Base-by-base conservation (phyloP, 345 rosid genomes). In the Lumnitzera littorea region DNA sequence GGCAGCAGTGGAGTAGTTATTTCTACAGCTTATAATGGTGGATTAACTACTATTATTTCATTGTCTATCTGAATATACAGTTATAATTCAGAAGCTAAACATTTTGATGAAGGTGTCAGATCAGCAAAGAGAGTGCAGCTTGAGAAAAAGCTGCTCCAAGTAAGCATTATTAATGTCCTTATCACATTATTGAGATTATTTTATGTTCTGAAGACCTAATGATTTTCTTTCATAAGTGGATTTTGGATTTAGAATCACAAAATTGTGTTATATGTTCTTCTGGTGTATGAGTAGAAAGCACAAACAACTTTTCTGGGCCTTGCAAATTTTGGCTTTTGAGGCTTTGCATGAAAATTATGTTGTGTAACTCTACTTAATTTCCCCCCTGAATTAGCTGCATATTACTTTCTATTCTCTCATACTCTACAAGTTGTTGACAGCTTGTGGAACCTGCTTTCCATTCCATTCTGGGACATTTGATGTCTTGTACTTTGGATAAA, bases 81-180 rank as follows among this genome's bases (percentile, higher is more conserved):
- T 73, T 94, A 94, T 63, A 95, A 88, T 15, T 75, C 66, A 10
- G 97, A 94, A 72, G 97, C 90, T 61, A 66, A 72, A 57, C 91
- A 84, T 75, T 94, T 94, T 65, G 97, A 91, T 15, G 97, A 91
- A 77, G 82, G 88, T 72, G 99, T 94, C 57, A 82, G 97, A 82
- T 71, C 88, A 54, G 70, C 92, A 20, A 95, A 95, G 82, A 67
- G 82, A 54, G 81, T 83, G 68, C 91, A 86, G 71, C 96, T 94
- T 72, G 84, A 91, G 81, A 96, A 88, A 60, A 94, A 86, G 78
- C 68, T 94, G 65, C 84, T 94, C 46, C 97, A 84, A 65, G 99
- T 94, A 84, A 82, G 78, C 43, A 36, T 36, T 36, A 1, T 5
- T 8, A 4, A 62, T 60, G 55, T 60, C 41, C 67, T 5, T 55